phyloP scores from a whole-genome alignment of 2,329 filamentous ascomycete genomes.

The Diplodia mutila region DNA sequence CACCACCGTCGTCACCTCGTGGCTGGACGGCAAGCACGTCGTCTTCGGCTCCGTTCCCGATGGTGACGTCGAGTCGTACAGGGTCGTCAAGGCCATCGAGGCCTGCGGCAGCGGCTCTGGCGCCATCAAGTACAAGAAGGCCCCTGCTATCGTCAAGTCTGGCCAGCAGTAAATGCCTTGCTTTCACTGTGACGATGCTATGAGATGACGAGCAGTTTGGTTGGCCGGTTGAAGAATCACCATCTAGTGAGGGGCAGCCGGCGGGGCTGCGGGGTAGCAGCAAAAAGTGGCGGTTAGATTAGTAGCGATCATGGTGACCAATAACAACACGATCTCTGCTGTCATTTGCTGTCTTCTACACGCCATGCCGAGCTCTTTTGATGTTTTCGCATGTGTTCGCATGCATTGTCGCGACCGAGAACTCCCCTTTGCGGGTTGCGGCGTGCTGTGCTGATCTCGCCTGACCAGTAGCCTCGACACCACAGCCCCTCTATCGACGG shows the following conservation, averaged over 20 bases:
- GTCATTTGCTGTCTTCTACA: conserved; percentile 8
- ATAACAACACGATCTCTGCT: conserved; percentile 18
- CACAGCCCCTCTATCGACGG: neutral
- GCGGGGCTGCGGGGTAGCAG: conserved; percentile 26
- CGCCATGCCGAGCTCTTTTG: neutral
- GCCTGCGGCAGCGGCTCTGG: conserved; percentile 60
- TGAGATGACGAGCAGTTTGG: conserved; percentile 16
- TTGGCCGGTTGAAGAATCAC: conserved; percentile 1
- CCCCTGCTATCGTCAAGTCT: conserved; percentile 57
- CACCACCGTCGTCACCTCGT: conserved; percentile 68
- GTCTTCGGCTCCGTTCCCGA: conserved; percentile 75
- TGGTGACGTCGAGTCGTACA: conserved; percentile 57
- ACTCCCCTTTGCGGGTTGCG: neutral
- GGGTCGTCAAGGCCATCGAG: conserved; percentile 64
- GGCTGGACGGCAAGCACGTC: conserved; percentile 80
- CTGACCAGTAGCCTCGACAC: neutral
- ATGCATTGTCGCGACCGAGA: neutral
- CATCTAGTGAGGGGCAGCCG: conserved; percentile 22
- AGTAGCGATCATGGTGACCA: conserved; percentile 20
- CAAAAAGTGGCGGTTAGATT: conserved; percentile 25
- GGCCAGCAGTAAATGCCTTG: conserved; percentile 43
- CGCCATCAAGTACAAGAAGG: conserved; percentile 55
- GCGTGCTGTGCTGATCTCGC: conserved; percentile 12
- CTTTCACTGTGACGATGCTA: conserved; percentile 14
- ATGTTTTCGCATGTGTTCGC: neutral